A percentile compares a stretch with the other conserved stretches of the same genome.
phyloP scores from a whole-genome alignment of 163 green algal genomes.

The Chlamydomonas reinhardtii region DNA sequence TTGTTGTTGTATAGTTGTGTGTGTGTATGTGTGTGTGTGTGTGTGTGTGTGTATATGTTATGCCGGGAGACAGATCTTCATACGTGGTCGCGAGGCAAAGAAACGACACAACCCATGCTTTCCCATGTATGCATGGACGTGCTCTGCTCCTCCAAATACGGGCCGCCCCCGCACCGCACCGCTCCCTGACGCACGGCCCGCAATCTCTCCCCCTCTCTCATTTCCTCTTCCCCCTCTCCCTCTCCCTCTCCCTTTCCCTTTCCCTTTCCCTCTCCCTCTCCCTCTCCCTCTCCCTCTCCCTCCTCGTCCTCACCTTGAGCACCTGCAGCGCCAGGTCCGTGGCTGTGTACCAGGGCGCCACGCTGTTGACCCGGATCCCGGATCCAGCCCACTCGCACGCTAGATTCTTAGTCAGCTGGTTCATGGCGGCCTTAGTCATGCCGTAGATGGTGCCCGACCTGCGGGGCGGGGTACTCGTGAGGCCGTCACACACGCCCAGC shows the following conservation, averaged over 20 bases:
- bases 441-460: constrained; percentile 78
- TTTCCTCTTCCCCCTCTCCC: too few species aligned
- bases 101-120: too few species aligned
- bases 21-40: too few species aligned
- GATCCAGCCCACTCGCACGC: constrained; percentile 92
- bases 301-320: constrained; percentile 43
- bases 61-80: too few species aligned
- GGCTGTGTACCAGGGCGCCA: constrained; percentile 93
- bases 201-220: too few species aligned
- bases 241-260: neutral
- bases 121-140: too few species aligned
- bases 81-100: too few species aligned
- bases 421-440: constrained; percentile 90
- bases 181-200: too few species aligned
- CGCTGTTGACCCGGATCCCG: constrained; percentile 86
- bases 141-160: too few species aligned
- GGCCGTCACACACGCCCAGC: too few species aligned
- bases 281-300: neutral
- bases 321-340: constrained; percentile 86
- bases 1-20: neutral
- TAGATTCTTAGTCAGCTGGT: constrained; percentile 91
- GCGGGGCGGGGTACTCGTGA: neutral
- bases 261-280: neutral
- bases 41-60: too few species aligned
- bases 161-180: too few species aligned